phyloP scores from a whole-genome alignment of 1,139 yeast genomes.

The Hyphopichia pseudoburtonii region DNA sequence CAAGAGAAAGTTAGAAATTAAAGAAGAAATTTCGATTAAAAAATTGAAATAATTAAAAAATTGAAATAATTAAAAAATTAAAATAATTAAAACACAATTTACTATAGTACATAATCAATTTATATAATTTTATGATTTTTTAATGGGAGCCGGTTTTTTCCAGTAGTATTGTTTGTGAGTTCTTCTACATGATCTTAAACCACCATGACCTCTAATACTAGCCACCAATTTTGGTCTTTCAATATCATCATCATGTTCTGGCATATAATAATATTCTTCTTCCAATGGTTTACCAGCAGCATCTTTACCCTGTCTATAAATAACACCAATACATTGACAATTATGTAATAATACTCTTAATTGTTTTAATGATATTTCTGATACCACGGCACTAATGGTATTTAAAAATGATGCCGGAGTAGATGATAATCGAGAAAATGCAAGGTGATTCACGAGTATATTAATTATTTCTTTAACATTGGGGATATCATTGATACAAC shows the following conservation, averaged over 20 bases:
- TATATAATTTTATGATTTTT: conserved; percentile 20
- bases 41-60: not conserved
- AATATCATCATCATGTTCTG: conserved; percentile 74
- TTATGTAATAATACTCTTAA: conserved; percentile 51
- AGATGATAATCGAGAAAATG: conserved; percentile 84
- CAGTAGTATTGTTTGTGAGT: conserved; percentile 91
- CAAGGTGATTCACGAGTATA: conserved; percentile 77
- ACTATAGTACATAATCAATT: conserved; percentile 1
- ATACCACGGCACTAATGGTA: conserved; percentile 53
- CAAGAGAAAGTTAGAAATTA: not conserved
- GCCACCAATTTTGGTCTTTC: conserved; percentile 70
- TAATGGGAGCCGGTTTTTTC: conserved; percentile 67
- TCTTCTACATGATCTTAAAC: conserved; percentile 85
- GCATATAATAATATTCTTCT: conserved; percentile 87
- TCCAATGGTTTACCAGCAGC: conserved; percentile 95
- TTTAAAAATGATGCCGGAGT: conserved; percentile 75
- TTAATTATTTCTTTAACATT: conserved; percentile 55
- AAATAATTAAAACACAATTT: too few relatives aligned
- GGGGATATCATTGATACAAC: conserved; percentile 30
- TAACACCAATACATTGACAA: conserved; percentile 71
- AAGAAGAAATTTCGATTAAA: conserved; percentile 1
- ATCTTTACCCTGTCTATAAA: conserved; percentile 86
- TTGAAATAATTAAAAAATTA: too few relatives aligned
- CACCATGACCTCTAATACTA: conserved; percentile 77
- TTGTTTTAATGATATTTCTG: conserved; percentile 45